These are phyloP conservation scores for Mycena crocata DNA, from an alignment of 768 basidiomycete species.

Conservation along the genomic window DNA sequence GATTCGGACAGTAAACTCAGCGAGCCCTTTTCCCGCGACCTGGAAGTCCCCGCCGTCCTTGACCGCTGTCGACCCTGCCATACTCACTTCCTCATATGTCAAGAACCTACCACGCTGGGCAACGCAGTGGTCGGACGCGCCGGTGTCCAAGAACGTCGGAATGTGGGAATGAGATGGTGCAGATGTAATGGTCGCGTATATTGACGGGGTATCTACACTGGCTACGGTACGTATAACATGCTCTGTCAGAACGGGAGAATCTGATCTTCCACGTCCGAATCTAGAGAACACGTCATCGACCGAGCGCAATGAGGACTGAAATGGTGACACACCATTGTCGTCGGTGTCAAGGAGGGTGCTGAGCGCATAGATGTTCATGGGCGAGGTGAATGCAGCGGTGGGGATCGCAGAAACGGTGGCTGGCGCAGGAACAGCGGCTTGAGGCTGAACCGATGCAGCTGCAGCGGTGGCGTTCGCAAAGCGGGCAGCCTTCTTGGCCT, in stretches of 20 bases:
- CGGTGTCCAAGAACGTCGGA: neutral
- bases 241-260: slow-evolving; percentile 22
- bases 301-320: neutral
- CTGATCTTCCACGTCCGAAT: slow-evolving; percentile 19
- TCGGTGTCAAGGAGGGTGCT: too few species aligned
- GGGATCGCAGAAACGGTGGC: neutral
- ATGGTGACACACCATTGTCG: slow-evolving; percentile 1
- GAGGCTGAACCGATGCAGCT: neutral
- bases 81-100: neutral
- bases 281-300: slow-evolving; percentile 9
- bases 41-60: slow-evolving; percentile 2
- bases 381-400: too few species aligned
- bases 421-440: neutral
- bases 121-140: neutral
- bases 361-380: too few species aligned
- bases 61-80: neutral
- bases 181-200: neutral
- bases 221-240: slow-evolving; percentile 19
- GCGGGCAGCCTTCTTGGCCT: neutral
- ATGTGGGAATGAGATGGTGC: neutral
- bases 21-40: neutral
- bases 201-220: slow-evolving; percentile 7
- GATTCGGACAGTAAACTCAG: neutral
- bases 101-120: neutral
- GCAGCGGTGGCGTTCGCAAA: neutral